phyloP scores from a whole-genome alignment of 164 flowering plant genomes.

The Amborella trichopoda region DNA sequence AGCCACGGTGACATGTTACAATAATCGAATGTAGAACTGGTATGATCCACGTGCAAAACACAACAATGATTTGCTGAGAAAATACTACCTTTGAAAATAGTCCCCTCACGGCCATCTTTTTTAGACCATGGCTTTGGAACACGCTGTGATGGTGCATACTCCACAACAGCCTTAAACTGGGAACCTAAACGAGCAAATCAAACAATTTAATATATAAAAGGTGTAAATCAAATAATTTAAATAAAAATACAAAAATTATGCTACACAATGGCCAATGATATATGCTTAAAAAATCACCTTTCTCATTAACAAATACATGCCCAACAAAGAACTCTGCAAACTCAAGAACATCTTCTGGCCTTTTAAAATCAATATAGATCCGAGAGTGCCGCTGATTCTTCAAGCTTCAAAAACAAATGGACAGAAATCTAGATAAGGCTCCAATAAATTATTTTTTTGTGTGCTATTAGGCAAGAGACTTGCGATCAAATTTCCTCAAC shows the following conservation, averaged over 20 bases:
- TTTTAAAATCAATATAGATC: constrained; percentile 77
- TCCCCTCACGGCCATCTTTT: constrained; percentile 90
- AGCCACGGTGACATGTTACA: neutral
- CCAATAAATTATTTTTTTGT: neutral
- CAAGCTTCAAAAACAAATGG: constrained; percentile 39
- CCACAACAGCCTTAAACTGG: constrained; percentile 65
- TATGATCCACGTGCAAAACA: too few relatives aligned
- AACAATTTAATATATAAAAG: neutral
- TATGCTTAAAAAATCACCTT: constrained; percentile 33
- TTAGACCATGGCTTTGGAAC: constrained; percentile 59
- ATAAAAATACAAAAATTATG: neutral
- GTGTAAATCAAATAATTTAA: neutral
- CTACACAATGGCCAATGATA: too few relatives aligned
- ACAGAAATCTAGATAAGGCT: neutral
- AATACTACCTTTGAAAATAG: constrained; percentile 54
- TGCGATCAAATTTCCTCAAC: neutral
- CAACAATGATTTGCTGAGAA: too few relatives aligned
- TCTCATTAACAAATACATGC: constrained; percentile 82
- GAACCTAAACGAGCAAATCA: constrained; percentile 32
- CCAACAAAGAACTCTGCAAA: constrained; percentile 88
- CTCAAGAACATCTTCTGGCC: constrained; percentile 72
- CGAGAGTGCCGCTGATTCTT: constrained; percentile 47
- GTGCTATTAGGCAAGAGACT: neutral
- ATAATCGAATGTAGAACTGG: neutral
- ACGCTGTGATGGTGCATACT: constrained; percentile 92